Evolutionary conservation across 306 rosid genomes (phyloP).

Genomic region (Castanopsis chinensis): DNA sequence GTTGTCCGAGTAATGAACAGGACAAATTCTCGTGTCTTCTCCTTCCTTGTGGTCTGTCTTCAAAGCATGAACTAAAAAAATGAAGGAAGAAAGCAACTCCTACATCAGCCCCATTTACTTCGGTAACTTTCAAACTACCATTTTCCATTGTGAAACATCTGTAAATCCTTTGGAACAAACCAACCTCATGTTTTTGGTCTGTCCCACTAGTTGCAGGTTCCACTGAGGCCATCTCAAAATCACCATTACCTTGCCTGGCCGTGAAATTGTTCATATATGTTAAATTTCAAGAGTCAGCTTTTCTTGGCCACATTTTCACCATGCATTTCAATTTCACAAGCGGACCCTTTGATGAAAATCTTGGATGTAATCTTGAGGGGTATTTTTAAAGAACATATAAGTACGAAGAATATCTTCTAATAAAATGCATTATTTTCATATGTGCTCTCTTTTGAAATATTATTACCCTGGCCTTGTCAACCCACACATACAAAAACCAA

Average conservation of each 20-base stretch:
- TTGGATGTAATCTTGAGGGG: conserved; percentile 68
- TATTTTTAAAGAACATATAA: conserved; percentile 22
- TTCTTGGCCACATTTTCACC: conserved; percentile 65
- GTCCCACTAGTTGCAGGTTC: conserved; percentile 20
- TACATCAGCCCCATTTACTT: conserved; percentile 51
- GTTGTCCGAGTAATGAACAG: conserved; percentile 88
- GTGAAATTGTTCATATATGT: conserved; percentile 39
- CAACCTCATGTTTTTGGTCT: conserved; percentile 32
- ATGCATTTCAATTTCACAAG: conserved; percentile 53
- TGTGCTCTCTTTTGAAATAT: too few species aligned
- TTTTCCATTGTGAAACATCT: conserved; percentile 35
- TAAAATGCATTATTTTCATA: too few species aligned
- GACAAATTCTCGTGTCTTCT: conserved; percentile 82
- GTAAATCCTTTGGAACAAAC: conserved; percentile 49
- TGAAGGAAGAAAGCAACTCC: conserved; percentile 94
- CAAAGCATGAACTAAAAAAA: conserved; percentile 65
- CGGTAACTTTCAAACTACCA: conserved; percentile 41
- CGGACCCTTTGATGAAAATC: conserved; percentile 52
- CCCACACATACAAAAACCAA: too few species aligned
- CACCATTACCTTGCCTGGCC: conserved; percentile 28
- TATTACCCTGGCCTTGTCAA: too few species aligned
- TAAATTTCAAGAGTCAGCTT: conserved; percentile 32
- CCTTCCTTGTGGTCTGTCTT: conserved; percentile 53
- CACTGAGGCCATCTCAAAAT: conserved; percentile 22
- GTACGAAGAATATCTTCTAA: too few species aligned